phyloP scores from a whole-genome alignment of 225 moss, liverwort and hornwort species.

The Takakia lepidozioides region DNA sequence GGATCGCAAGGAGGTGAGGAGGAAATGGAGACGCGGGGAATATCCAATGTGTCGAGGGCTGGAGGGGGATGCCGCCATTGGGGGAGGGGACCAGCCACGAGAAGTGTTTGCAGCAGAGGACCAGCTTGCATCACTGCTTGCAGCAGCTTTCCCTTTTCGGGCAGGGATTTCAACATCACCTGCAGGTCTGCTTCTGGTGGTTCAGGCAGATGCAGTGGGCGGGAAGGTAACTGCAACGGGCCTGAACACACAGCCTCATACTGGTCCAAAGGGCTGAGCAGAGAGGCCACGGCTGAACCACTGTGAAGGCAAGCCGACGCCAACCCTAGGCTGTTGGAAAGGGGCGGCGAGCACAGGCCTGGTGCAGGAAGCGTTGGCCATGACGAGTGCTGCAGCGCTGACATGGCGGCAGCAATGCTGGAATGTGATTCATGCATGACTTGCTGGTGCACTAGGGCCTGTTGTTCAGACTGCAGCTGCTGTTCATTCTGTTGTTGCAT shows the following conservation, averaged over 20 bases:
- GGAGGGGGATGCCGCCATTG: constrained; percentile 90
- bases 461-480: constrained; percentile 14
- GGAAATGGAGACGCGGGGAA: constrained; percentile 73
- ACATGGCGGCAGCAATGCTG: constrained; percentile 33
- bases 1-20: constrained; percentile 51
- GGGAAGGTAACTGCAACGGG: constrained; percentile 48
- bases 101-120: constrained; percentile 62
- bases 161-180: constrained; percentile 76
- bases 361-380: constrained; percentile 60
- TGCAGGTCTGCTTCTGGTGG: constrained; percentile 81
- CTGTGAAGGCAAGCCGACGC: constrained; percentile 48
- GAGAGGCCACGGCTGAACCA: constrained; percentile 70
- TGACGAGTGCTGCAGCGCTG: constrained; percentile 61
- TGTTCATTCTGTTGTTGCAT: constrained; percentile 44
- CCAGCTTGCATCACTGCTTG: constrained; percentile 86
- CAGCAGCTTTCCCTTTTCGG: constrained; percentile 79
- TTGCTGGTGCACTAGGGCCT: constrained; percentile 38
- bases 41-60: constrained; percentile 64
- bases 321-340: constrained; percentile 36
- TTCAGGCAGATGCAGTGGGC: constrained; percentile 75
- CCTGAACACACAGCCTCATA: constrained; percentile 53
- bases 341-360: constrained; percentile 43
- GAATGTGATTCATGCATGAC: constrained; percentile 34
- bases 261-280: constrained; percentile 62
- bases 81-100: constrained; percentile 73